Conservation (phyloP, 352 stramenopile species). For the Lagenidium sp. region DNA sequence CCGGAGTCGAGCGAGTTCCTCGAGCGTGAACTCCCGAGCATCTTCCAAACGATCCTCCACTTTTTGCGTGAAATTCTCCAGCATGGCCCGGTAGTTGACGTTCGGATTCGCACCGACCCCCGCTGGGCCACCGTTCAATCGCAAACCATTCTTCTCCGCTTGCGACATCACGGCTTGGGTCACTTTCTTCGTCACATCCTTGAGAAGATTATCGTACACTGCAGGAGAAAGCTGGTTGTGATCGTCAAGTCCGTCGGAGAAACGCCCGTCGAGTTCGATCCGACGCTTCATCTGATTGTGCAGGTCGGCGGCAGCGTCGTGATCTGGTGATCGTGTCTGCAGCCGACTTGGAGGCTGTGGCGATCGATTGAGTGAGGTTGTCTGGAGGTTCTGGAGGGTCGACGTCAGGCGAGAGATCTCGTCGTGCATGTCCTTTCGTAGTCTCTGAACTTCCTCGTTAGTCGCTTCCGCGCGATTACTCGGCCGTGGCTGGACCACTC, state of each 20-base stretch:
- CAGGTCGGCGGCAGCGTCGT: slow-evolving; percentile 16
- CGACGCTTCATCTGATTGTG: slow-evolving; percentile 36
- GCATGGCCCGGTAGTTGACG: slow-evolving; percentile 56
- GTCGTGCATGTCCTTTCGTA: slow-evolving; percentile 37
- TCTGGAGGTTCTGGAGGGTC: slow-evolving; percentile 16
- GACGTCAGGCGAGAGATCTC: slow-evolving; percentile 41
- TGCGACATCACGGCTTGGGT: slow-evolving; percentile 35
- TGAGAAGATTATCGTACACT: slow-evolving; percentile 63
- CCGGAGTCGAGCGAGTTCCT: slow-evolving; percentile 49
- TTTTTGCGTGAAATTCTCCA: slow-evolving; percentile 69
- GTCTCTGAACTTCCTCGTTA: slow-evolving; percentile 29
- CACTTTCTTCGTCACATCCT: slow-evolving; percentile 77
- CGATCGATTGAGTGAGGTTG: not conserved
- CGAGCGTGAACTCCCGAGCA: slow-evolving; percentile 39
- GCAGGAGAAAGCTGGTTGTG: slow-evolving; percentile 39
- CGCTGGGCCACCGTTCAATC: slow-evolving; percentile 9
- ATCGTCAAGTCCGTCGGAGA: slow-evolving; percentile 21
- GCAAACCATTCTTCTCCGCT: slow-evolving; percentile 23
- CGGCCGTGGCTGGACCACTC: slow-evolving; percentile 11
- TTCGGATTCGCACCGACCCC: slow-evolving; percentile 31
- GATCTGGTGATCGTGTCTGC: no score
- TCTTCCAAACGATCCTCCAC: slow-evolving; percentile 63
- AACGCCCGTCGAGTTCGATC: slow-evolving; percentile 30
- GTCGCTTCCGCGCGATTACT: slow-evolving; percentile 1
- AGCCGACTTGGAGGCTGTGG: no score